Base-by-base conservation (phyloP, 2,329 filamentous ascomycete species). In the Talaromyces pinophilus region DNA sequence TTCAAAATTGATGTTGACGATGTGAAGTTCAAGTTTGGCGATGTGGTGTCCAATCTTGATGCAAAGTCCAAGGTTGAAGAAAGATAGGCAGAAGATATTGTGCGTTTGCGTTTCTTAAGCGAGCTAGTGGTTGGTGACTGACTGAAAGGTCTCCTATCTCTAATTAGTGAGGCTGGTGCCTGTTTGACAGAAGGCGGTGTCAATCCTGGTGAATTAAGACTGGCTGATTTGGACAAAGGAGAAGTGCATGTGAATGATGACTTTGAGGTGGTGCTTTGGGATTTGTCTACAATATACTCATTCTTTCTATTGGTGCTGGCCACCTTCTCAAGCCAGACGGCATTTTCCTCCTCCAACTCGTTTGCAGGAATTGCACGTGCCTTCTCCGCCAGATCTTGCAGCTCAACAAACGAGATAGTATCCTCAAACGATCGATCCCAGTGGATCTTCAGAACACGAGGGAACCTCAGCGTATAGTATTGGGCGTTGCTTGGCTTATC, bases 381-480 rank as follows among this genome's bases (percentile, higher is more conserved):
- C 35, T 85, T 80, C 35, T 82, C 76, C 0, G 91, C 92, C 73
- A 91, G 82, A 5, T 83, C 74, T 70, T 93, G 90, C 2, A 97
- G 80, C 63, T 92, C 88, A 0, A 84, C 77, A 69, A 93, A 92
- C 0, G 88, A 87, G 19, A 92, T 80, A 0, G 88, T 84, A 66
- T 96, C 91, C 25, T 83, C 81, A 73, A 86, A 91, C 2, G 86
- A 86, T 28, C 92, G 84, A 74, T 97, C 92, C 67, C 84, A 86
- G 71, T 96, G 92, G 10, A 96, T 83, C 72, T 94, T 96, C 65
- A 87, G 84, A 3, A 94, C 86, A 2, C 86, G 83, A 1, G 93
- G 90, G 72, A 96, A 96, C 1, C 93, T 85, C 62, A 92, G 85
- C 67, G 88, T 89, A 81, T 87, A 92, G 72, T 91, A 93, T 0